Conservation (phyloP, 2,329 filamentous ascomycete genomes). For the Trichoderma sp. region DNA sequence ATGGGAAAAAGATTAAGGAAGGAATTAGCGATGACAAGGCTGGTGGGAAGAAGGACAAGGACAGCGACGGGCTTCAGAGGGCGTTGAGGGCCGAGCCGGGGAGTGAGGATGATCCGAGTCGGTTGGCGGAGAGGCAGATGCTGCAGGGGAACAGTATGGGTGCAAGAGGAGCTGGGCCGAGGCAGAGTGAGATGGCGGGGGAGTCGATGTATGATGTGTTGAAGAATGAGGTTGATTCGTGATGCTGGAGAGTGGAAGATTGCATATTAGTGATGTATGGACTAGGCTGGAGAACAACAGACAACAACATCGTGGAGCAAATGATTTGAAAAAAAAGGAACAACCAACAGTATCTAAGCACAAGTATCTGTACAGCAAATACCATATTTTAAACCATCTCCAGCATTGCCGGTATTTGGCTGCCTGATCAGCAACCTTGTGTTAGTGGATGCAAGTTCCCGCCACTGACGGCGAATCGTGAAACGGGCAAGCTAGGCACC, state of each 20-base stretch:
- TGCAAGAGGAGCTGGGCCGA: slow-evolving; percentile 36
- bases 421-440: slow-evolving; percentile 20
- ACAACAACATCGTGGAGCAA: no score
- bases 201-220: slow-evolving; percentile 41
- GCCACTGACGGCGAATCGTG: slow-evolving; percentile 17
- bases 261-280: neutral
- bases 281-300: neutral
- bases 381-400: neutral
- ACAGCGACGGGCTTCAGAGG: slow-evolving; percentile 43
- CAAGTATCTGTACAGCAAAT: neutral
- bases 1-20: slow-evolving; percentile 48
- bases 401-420: slow-evolving; percentile 17
- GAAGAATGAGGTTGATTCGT: slow-evolving; percentile 37
- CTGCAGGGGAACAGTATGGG: slow-evolving; percentile 34
- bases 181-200: slow-evolving; percentile 35
- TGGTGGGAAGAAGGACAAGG: slow-evolving; percentile 21
- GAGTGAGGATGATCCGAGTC: slow-evolving; percentile 52
- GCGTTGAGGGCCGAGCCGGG: slow-evolving; percentile 51
- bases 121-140: slow-evolving; percentile 51
- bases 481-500: slow-evolving; percentile 30
- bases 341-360: no score
- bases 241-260: neutral
- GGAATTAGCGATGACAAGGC: slow-evolving; percentile 38
- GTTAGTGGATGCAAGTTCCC: slow-evolving; percentile 5
- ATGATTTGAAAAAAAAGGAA: no score